A percentile compares a stretch with the other conserved stretches of the same genome.
These are phyloP conservation scores for Globisporangium emineosum DNA, from an alignment of 352 stramenopile genomes.

Conservation along the genomic window DNA sequence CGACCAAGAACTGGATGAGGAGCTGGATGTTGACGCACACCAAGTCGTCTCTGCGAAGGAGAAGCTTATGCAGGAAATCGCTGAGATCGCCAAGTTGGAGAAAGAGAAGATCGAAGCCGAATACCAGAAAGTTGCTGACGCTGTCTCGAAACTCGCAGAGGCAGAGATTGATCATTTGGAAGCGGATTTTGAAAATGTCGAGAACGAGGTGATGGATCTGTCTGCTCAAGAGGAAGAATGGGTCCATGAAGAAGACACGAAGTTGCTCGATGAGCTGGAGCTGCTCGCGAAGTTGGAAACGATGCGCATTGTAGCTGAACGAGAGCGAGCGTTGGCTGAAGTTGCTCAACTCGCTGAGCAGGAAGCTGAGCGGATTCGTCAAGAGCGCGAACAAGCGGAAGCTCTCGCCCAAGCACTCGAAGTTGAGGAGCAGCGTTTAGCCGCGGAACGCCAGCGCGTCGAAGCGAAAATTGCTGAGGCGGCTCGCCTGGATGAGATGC, in stretches of 20 bases:
- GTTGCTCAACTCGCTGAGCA: background rate
- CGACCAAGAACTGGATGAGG: constrained; percentile 9
- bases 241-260: constrained; percentile 14
- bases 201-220: constrained; percentile 5
- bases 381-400: constrained; percentile 14
- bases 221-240: background rate
- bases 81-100: background rate
- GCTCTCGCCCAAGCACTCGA: constrained; percentile 16
- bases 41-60: constrained; percentile 17
- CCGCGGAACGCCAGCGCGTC: background rate
- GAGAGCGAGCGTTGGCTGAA: constrained; percentile 6
- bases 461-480: constrained; percentile 29
- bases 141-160: constrained; percentile 11
- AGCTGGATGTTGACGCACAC: constrained; percentile 15
- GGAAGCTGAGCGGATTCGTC: constrained; percentile 5
- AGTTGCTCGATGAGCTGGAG: constrained; percentile 17
- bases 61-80: constrained; percentile 2
- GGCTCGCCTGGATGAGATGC: background rate
- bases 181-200: background rate
- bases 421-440: constrained; percentile 21
- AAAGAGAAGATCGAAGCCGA: constrained; percentile 9
- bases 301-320: constrained; percentile 5
- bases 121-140: background rate
- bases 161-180: background rate
- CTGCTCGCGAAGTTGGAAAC: constrained; percentile 8